Conservation (phyloP, 345 rosid species). For the Capsella bursapastoris region DNA sequence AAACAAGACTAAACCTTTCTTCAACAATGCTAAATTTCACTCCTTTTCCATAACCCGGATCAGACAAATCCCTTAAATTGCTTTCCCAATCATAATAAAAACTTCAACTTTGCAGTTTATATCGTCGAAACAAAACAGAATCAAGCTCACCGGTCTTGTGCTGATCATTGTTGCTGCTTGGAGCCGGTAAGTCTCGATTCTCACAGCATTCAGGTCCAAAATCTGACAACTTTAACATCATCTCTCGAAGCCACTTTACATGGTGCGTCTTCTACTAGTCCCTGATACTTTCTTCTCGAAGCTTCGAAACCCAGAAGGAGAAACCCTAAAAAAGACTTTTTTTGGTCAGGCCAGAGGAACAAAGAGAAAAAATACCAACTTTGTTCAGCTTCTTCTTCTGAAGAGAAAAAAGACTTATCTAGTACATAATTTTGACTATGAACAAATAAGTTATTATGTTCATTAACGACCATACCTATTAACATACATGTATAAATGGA, state of each 20-base stretch:
- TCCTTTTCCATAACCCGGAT: neutral
- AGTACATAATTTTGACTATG: no score
- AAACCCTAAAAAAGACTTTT: neutral
- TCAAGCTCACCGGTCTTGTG: neutral
- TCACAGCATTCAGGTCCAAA: neutral
- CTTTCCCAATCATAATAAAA: neutral
- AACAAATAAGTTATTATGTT: no score
- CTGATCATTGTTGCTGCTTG: neutral
- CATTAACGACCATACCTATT: no score
- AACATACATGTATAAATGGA: no score
- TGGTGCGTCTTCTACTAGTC: neutral
- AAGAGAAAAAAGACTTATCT: no score
- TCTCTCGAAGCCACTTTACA: neutral
- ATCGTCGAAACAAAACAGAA: neutral
- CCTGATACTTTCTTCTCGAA: neutral
- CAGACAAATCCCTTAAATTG: neutral
- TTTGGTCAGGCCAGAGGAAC: no score
- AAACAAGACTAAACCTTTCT: neutral
- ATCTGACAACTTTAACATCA: neutral
- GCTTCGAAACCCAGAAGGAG: slow-evolving; percentile 1
- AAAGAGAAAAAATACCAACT: no score
- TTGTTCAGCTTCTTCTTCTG: no score
- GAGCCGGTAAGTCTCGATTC: neutral
- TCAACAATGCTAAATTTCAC: neutral
- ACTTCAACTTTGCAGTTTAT: neutral